Evolutionary conservation across 306 rosid genomes (phyloP).

Genomic region (Rosa persica): DNA sequence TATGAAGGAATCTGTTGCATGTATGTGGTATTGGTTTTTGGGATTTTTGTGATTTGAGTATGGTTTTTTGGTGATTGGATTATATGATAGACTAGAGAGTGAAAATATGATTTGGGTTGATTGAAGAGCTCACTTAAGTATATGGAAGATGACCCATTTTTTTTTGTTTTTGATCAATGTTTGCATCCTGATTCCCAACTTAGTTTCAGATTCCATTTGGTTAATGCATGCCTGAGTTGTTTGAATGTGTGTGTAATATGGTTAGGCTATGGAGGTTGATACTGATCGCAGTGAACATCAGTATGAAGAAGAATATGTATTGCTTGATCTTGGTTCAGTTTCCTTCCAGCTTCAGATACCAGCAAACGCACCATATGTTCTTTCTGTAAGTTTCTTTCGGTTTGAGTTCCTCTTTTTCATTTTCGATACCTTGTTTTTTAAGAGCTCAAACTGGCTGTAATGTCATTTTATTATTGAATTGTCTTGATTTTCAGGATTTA

Average conservation of each 20-base stretch:
- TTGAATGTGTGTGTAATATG: background rate
- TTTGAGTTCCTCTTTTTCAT: background rate
- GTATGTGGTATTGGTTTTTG: constrained; percentile 15
- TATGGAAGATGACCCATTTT: background rate
- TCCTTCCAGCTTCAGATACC: background rate
- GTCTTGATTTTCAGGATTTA: background rate
- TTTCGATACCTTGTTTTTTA: background rate
- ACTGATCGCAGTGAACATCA: background rate
- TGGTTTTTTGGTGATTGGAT: background rate
- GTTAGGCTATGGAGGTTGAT: background rate
- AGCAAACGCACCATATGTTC: background rate
- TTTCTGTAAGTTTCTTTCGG: background rate
- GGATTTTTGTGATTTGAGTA: background rate
- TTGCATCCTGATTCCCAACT: background rate
- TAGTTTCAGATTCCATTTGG: background rate
- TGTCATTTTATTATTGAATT: background rate
- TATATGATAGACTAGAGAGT: background rate
- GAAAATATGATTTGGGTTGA: constrained; percentile 10
- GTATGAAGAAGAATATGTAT: background rate
- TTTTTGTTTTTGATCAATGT: background rate
- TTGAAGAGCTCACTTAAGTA: constrained; percentile 4
- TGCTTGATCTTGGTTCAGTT: background rate
- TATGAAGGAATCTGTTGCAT: background rate
- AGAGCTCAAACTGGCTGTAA: background rate
- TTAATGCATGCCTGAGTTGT: background rate